Evolutionary conservation across 2,329 filamentous ascomycete species (phyloP).

Genomic region (Aureobasidium subglaciale): DNA sequence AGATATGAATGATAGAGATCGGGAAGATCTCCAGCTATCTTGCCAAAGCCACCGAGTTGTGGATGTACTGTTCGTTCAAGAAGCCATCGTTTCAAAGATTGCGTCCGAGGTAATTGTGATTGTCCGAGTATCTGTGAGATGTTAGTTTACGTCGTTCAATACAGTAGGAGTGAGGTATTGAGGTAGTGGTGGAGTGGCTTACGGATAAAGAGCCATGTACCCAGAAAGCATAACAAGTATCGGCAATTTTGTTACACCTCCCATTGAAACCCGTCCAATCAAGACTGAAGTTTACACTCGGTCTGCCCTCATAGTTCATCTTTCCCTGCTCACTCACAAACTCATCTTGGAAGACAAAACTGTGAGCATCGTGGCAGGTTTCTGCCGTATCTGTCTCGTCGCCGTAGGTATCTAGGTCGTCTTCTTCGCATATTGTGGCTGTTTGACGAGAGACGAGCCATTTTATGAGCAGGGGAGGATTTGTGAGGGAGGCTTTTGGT

Average conservation of each 20-base stretch:
- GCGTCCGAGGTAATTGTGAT: constrained; percentile 17
- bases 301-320: constrained; percentile 39
- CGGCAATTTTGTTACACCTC: constrained; percentile 80
- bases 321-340: constrained; percentile 26
- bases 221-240: constrained; percentile 98
- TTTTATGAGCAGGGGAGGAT: constrained; percentile 34
- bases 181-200: constrained; percentile 23
- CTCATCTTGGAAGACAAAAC: constrained; percentile 29
- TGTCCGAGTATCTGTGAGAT: constrained; percentile 20
- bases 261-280: constrained; percentile 76
- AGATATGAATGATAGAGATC: constrained; percentile 86
- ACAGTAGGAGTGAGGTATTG: too few relatives aligned
- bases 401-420: constrained; percentile 30
- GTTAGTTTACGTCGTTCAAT: too few relatives aligned
- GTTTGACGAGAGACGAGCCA: constrained; percentile 45
- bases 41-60: constrained; percentile 49
- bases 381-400: constrained; percentile 30
- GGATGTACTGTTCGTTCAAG: constrained; percentile 79
- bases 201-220: constrained; percentile 58
- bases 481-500: constrained; percentile 18
- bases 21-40: constrained; percentile 40
- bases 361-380: constrained; percentile 35
- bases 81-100: constrained; percentile 57
- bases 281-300: constrained; percentile 53
- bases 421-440: constrained; percentile 36